Evolutionary conservation across 306 rosid species (phyloP).

Genomic region (Prunus mongolica): DNA sequence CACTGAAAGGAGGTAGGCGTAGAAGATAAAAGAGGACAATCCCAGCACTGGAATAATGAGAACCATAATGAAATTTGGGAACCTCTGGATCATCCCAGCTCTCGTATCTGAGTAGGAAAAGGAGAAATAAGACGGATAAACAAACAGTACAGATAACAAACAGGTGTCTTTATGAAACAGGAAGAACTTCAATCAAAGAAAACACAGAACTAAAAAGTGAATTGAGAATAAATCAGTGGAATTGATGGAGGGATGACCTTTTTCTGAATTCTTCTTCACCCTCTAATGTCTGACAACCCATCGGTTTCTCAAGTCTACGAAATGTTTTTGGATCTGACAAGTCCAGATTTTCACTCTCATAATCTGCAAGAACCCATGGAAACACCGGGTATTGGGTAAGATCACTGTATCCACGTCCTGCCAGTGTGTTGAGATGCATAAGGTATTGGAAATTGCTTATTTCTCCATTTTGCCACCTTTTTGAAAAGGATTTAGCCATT

Average conservation of each 20-base stretch:
- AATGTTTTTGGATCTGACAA: conserved; percentile 75
- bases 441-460: conserved; percentile 98
- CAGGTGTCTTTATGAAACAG: conserved; percentile 1
- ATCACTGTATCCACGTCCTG: conserved; percentile 99
- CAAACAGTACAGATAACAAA: conserved; percentile 1
- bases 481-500: conserved; percentile 91
- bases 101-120: conserved; percentile 54
- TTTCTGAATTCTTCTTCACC: conserved; percentile 97
- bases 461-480: conserved; percentile 99
- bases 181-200: neutral
- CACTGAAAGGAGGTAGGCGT: conserved; percentile 93
- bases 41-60: conserved; percentile 99
- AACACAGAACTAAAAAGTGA: neutral
- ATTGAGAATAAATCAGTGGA: neutral
- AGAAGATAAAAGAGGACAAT: conserved; percentile 95
- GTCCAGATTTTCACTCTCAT: conserved; percentile 85
- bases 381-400: conserved; percentile 99
- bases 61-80: conserved; percentile 97
- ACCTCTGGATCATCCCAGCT: conserved; percentile 99
- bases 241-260: conserved; percentile 48
- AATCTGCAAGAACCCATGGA: conserved; percentile 98
- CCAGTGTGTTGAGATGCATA: conserved; percentile 98
- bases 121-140: neutral
- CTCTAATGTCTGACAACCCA: conserved; percentile 98
- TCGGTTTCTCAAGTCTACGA: conserved; percentile 83